These are phyloP conservation scores for Ophiostoma ulmi DNA, from an alignment of 2,329 filamentous ascomycete species.

Conservation along the genomic window DNA sequence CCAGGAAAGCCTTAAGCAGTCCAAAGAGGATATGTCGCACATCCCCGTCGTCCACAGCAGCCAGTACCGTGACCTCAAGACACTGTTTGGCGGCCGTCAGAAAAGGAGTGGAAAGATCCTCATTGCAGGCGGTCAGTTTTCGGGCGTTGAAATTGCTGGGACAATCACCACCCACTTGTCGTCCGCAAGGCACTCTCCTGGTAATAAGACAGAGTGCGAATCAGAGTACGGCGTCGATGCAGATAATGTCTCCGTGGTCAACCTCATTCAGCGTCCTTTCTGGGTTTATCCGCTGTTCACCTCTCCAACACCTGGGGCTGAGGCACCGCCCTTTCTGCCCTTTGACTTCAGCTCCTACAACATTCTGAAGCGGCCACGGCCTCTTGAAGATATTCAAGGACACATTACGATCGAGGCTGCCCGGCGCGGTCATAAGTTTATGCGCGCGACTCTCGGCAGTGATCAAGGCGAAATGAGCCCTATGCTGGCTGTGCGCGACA, in stretches of 20 bases:
- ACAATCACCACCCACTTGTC: conserved; percentile 69
- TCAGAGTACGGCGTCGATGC: conserved; percentile 27
- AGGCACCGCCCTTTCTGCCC: conserved; percentile 61
- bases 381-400: conserved; percentile 59
- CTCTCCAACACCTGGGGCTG: conserved; percentile 42
- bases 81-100: conserved; percentile 37
- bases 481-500: conserved; percentile 38
- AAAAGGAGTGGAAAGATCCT: conserved; percentile 56
- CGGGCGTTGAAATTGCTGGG: conserved; percentile 70
- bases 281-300: conserved; percentile 65
- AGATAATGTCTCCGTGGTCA: conserved; percentile 56
- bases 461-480: conserved; percentile 50
- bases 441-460: conserved; percentile 45
- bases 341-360: conserved; percentile 71
- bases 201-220: conserved; percentile 35
- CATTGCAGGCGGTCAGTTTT: conserved; percentile 76
- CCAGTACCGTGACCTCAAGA: conserved; percentile 52
- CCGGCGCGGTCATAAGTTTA: conserved; percentile 48
- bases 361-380: conserved; percentile 53
- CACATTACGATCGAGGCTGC: conserved; percentile 58
- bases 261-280: conserved; percentile 63
- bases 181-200: conserved; percentile 51
- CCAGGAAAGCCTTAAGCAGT: conserved; percentile 30
- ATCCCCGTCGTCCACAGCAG: conserved; percentile 64
- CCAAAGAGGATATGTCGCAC: conserved; percentile 34